Evolutionary conservation across 1,284 basidiomycete genomes (phyloP), one percentile per base, ranked within the genome.

Genomic region (Ceratobasidium sp.): DNA sequence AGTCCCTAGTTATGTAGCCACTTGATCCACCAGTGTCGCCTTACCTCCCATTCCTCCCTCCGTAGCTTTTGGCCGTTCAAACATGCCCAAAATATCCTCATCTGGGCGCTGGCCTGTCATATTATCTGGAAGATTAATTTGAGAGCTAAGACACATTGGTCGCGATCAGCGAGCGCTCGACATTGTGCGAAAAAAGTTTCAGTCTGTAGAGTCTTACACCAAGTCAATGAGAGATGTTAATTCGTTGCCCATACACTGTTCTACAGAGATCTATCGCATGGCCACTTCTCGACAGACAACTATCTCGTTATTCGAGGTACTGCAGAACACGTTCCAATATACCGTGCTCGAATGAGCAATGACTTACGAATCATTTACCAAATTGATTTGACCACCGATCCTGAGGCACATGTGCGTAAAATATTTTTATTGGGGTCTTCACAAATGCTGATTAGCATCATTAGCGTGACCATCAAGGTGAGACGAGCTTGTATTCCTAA

Each of bases 351-450:
- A 15, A 9, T 65, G 17, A 66, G 73, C 62, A 56, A 44, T 40
- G 73, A 75, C 38, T 28, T 75, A 10, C 38, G 73, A 57, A 75
- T 75, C n/a, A 75, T 75, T 9, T 75, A 75, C n/a, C 48, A 44
- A 44, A 75, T 75, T 28, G 73, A 75, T 44, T 23, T 75, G 7
- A 38, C 26, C 10, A 26, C 61, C 4, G 73, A 75, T 28, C 26
- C 17, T 20, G 17, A 65, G 5, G 23, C 44, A 15, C n/a, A 46
- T 38, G 73, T 66, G 56, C 33, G 38, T 6, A 13, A 4, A 50
- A 13, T 15, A 20, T 5, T 15, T 20, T 52, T 13, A n/a, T 28
- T 33, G 7, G 26, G 7, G 33, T 15, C 23, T 50, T 33, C 4
- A 4, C 4, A 33, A 4, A 33, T 33, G n/a, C 50, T 75, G 33